Evolutionary conservation across 2,329 filamentous ascomycete species (phyloP).

Genomic region (Calonectria multiphialidica): DNA sequence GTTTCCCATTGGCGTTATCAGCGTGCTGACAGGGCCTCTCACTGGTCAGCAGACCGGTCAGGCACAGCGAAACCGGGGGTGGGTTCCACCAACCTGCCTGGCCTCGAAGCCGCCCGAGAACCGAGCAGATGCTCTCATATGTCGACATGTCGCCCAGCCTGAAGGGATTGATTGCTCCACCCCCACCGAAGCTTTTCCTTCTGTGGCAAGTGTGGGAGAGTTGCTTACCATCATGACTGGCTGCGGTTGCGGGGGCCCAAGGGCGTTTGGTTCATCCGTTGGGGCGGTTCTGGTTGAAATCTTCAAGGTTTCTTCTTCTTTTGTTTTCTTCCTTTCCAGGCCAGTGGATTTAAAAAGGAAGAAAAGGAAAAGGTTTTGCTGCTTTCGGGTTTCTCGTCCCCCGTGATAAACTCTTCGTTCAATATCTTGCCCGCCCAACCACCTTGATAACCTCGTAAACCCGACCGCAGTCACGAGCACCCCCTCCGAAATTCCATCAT

Average conservation of each 20-base stretch:
- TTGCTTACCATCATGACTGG: not conserved
- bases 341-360: not conserved
- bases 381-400: not conserved
- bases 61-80: slow-evolving; percentile 14
- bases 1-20: slow-evolving; percentile 23
- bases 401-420: not conserved
- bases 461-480: not conserved
- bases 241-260: slow-evolving; percentile 22
- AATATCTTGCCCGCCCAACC: not conserved
- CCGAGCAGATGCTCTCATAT: not conserved
- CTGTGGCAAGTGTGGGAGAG: not conserved
- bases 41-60: slow-evolving; percentile 22
- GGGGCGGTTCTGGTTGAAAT: not conserved
- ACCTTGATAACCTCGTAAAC: slow-evolving; percentile 8
- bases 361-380: not conserved
- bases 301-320: not conserved
- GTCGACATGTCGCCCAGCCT: not conserved
- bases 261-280: not conserved
- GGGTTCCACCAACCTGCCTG: not conserved
- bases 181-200: slow-evolving; percentile 8
- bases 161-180: not conserved
- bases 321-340: not conserved
- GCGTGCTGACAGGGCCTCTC: slow-evolving; percentile 15
- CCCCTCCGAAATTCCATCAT: slow-evolving; percentile 19
- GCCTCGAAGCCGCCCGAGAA: not conserved